Evolutionary conservation across 2,329 filamentous ascomycete genomes (phyloP).

Genomic region (Emmonsia crescens): DNA sequence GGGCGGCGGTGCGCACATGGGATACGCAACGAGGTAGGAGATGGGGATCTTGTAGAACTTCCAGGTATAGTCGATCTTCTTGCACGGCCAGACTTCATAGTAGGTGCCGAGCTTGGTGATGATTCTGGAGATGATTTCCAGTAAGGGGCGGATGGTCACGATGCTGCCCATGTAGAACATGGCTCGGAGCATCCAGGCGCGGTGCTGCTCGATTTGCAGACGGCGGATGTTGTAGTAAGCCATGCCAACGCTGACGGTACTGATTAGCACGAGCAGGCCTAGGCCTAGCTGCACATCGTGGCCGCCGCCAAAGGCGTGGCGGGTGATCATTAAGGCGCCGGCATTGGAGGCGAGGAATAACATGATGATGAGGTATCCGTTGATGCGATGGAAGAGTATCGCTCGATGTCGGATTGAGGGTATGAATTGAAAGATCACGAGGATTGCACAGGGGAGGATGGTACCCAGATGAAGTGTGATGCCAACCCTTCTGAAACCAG

Average conservation of each 20-base stretch:
- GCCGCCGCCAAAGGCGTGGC: constrained; percentile 44
- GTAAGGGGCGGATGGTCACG: constrained; percentile 22
- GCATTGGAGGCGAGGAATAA: constrained; percentile 38
- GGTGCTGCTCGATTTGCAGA: constrained; percentile 52
- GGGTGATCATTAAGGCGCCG: constrained; percentile 44
- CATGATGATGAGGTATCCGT: constrained; percentile 45
- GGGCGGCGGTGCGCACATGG: constrained; percentile 10
- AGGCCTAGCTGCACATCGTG: constrained; percentile 39
- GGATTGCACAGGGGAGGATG: constrained; percentile 30
- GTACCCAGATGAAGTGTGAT: constrained; percentile 35
- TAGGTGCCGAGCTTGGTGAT: constrained; percentile 26
- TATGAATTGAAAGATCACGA: constrained; percentile 34
- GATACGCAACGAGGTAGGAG: constrained; percentile 17
- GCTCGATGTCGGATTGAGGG: constrained; percentile 37
- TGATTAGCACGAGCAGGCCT: constrained; percentile 37
- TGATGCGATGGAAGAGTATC: constrained; percentile 48
- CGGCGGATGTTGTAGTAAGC: constrained; percentile 48
- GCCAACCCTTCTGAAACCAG: constrained; percentile 27
- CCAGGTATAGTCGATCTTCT: constrained; percentile 37
- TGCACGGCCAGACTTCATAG: constrained; percentile 35
- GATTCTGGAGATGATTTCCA: constrained; percentile 34
- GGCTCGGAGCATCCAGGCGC: constrained; percentile 52
- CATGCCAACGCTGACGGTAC: constrained; percentile 34
- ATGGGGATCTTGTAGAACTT: constrained; percentile 26
- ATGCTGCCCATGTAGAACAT: constrained; percentile 35